These are phyloP conservation scores for Fraxinus greggii DNA, from an alignment of 305 asterid genomes.

Conservation along the genomic window DNA sequence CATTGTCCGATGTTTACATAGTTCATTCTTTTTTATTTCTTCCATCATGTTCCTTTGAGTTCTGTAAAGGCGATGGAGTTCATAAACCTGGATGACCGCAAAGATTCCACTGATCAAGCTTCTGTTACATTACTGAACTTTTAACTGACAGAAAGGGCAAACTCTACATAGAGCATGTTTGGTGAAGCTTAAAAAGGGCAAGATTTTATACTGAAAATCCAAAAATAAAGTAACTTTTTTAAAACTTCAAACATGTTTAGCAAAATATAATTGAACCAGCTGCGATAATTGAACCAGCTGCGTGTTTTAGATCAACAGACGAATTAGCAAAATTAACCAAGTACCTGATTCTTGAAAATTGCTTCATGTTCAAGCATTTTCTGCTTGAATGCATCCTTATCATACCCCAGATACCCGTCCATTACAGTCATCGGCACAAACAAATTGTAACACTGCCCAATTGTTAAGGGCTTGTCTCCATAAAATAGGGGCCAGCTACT, in stretches of 20 bases:
- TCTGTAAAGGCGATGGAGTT: slow-evolving; percentile 82
- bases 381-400: slow-evolving; percentile 72
- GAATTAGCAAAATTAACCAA: slow-evolving; percentile 9
- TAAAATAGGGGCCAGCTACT: slow-evolving; percentile 72
- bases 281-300: not conserved
- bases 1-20: slow-evolving; percentile 39
- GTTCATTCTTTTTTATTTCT: slow-evolving; percentile 53
- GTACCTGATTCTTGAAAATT: slow-evolving; percentile 75
- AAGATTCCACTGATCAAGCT: slow-evolving; percentile 19
- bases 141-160: not conserved
- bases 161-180: not conserved
- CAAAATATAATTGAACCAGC: not conserved
- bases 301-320: not conserved
- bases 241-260: not conserved
- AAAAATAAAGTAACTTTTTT: not conserved
- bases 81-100: slow-evolving; percentile 33
- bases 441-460: slow-evolving; percentile 63
- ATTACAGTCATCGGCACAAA: slow-evolving; percentile 42
- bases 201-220: not conserved
- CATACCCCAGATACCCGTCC: slow-evolving; percentile 55
- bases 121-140: not conserved
- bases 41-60: slow-evolving; percentile 94
- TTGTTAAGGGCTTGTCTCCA: slow-evolving; percentile 53
- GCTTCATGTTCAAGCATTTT: slow-evolving; percentile 92
- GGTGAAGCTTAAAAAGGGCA: not conserved